A percentile compares a stretch with the other conserved stretches of the same genome.
phyloP scores from a whole-genome alignment of 257 asterid genomes.

The Ilex asprella region DNA sequence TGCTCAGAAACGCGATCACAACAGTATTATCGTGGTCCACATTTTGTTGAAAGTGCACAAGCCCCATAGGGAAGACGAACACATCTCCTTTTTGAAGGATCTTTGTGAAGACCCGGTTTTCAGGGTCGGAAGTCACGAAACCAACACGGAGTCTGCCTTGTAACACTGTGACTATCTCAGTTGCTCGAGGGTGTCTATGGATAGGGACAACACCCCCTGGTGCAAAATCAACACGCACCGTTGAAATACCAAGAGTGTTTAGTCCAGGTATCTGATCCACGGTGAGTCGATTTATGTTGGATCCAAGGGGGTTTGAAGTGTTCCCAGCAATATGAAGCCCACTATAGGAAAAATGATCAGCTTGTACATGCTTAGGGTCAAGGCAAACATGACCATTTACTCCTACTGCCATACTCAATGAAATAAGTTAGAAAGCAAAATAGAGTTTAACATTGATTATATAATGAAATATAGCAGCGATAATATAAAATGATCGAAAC shows the following conservation, averaged over 20 bases:
- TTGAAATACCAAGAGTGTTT: slow-evolving; percentile 42
- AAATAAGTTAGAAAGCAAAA: slow-evolving; percentile 4
- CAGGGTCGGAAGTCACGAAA: slow-evolving; percentile 36
- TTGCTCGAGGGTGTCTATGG: slow-evolving; percentile 43
- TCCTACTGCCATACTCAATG: slow-evolving; percentile 4
- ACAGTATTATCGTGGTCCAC: slow-evolving; percentile 15
- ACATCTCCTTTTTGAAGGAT: slow-evolving; percentile 26
- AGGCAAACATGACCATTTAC: slow-evolving; percentile 36
- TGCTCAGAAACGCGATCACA: slow-evolving; percentile 31
- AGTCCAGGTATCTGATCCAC: slow-evolving; percentile 38
- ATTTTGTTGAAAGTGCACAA: slow-evolving; percentile 37
- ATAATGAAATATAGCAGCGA: too few species aligned
- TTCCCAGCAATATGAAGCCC: slow-evolving; percentile 28
- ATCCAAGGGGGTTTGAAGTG: slow-evolving; percentile 28
- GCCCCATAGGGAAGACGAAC: slow-evolving; percentile 38
- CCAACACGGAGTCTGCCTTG: slow-evolving; percentile 31
- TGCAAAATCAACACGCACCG: slow-evolving; percentile 33
- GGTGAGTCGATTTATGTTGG: slow-evolving; percentile 25
- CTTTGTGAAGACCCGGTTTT: slow-evolving; percentile 22
- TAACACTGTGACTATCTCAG: slow-evolving; percentile 28
- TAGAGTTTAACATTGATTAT: background rate
- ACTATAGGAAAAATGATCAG: slow-evolving; percentile 29
- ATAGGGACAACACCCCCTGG: slow-evolving; percentile 33
- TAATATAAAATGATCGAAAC: too few species aligned
- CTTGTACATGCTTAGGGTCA: slow-evolving; percentile 21